A percentile compares a stretch with the other conserved stretches of the same genome.
Conservation (phyloP, 306 rosid species). For the Sesbania bispinosa region DNA sequence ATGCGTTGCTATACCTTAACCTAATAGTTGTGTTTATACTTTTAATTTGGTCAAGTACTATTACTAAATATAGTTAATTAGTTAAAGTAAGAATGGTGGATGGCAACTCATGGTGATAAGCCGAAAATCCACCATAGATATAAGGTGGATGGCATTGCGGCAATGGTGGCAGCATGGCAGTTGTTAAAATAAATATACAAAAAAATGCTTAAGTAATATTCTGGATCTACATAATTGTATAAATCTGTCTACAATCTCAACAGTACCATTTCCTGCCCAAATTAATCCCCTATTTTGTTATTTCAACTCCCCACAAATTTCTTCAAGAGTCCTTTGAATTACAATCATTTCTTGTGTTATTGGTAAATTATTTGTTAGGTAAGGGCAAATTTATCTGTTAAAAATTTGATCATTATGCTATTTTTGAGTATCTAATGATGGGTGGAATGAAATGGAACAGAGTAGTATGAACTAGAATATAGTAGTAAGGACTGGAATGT, state of each 20-base stretch:
- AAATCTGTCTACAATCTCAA: not conserved
- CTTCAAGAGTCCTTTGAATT: not conserved
- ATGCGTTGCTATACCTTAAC: too few relatives aligned
- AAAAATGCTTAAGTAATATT: too few relatives aligned
- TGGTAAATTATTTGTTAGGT: not conserved
- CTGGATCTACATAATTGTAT: conserved; percentile 3
- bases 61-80: not conserved
- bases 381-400: not conserved
- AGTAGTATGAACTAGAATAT: too few relatives aligned
- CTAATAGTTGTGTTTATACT: not conserved
- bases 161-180: too few relatives aligned
- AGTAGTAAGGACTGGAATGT: too few relatives aligned
- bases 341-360: not conserved
- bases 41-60: not conserved
- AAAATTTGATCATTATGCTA: too few relatives aligned
- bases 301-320: not conserved
- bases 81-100: not conserved
- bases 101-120: not conserved
- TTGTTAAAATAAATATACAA: too few relatives aligned
- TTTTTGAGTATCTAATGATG: too few relatives aligned
- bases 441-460: too few relatives aligned
- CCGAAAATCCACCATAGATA: too few relatives aligned
- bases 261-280: not conserved
- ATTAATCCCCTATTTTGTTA: not conserved
- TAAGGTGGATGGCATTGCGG: too few relatives aligned